Conservation (phyloP, 2,329 filamentous ascomycete species). For the Diaporthe eres region DNA sequence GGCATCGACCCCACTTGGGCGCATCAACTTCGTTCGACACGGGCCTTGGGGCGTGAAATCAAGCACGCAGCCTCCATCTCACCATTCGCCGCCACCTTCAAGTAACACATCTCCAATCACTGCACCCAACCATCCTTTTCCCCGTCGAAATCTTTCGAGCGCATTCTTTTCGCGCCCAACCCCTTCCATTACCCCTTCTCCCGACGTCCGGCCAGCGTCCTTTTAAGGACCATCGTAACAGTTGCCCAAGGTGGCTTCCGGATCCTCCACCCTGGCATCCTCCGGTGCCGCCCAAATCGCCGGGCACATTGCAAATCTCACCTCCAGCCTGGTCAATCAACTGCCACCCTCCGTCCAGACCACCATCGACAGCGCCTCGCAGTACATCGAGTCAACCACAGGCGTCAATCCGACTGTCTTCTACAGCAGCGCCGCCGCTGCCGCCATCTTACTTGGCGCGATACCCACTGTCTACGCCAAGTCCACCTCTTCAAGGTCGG, state of each 20-base stretch:
- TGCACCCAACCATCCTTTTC: slow-evolving; percentile 8
- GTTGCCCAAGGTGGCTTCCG: slow-evolving; percentile 73
- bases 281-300: slow-evolving; percentile 66
- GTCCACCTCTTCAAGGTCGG: slow-evolving; percentile 44
- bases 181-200: background rate
- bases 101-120: slow-evolving; percentile 10
- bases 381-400: slow-evolving; percentile 64
- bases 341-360: slow-evolving; percentile 62
- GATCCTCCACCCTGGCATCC: slow-evolving; percentile 68
- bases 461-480: slow-evolving; percentile 54
- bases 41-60: slow-evolving; percentile 20
- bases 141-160: slow-evolving; percentile 7
- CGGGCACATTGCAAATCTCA: slow-evolving; percentile 67
- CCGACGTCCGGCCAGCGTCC: slow-evolving; percentile 50
- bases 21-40: slow-evolving; percentile 37
- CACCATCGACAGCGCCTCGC: slow-evolving; percentile 69
- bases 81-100: slow-evolving; percentile 18
- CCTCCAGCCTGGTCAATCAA: slow-evolving; percentile 56
- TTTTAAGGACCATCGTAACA: slow-evolving; percentile 56
- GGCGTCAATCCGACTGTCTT: slow-evolving; percentile 64
- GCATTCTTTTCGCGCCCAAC: slow-evolving; percentile 25
- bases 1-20: slow-evolving; percentile 40
- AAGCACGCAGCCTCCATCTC: slow-evolving; percentile 22
- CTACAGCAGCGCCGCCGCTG: slow-evolving; percentile 66
- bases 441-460: slow-evolving; percentile 63